These are phyloP conservation scores for Pseudogymnoascus sp. DNA, from an alignment of 2,329 filamentous ascomycete genomes.

Conservation along the genomic window DNA sequence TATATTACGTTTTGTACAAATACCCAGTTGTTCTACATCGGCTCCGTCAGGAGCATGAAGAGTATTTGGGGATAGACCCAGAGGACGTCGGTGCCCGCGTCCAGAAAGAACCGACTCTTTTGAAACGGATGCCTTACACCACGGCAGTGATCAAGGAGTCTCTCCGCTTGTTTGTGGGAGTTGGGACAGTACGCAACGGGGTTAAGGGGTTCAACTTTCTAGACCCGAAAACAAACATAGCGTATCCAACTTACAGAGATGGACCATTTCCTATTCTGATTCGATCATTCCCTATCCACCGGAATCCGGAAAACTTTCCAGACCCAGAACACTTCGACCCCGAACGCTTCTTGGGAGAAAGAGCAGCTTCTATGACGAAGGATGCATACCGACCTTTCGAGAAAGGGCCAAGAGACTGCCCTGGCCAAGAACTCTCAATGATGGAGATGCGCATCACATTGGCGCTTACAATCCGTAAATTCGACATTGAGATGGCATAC, in stretches of 20 bases:
- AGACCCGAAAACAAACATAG: not conserved
- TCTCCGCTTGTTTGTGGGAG: constrained; percentile 16
- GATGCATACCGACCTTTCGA: constrained; percentile 51
- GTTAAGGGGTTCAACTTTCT: constrained; percentile 4
- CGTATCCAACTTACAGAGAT: constrained; percentile 8
- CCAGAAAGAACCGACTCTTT: constrained; percentile 11
- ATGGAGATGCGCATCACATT: constrained; percentile 41
- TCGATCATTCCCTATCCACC: constrained; percentile 25
- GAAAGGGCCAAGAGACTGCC: constrained; percentile 47
- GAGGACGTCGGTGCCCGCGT: constrained; percentile 7
- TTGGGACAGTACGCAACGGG: constrained; percentile 13
- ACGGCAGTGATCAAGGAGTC: constrained; percentile 16
- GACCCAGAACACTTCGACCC: constrained; percentile 40
- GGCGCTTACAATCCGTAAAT: constrained; percentile 39
- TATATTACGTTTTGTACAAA: constrained; percentile 15
- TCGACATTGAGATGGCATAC: constrained; percentile 35
- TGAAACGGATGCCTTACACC: constrained; percentile 17
- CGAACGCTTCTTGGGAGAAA: constrained; percentile 37
- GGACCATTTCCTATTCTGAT: constrained; percentile 12
- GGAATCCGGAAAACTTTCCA: constrained; percentile 34
- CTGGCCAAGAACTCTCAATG: constrained; percentile 49
- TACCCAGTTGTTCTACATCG: constrained; percentile 14
- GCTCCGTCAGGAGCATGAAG: constrained; percentile 15
- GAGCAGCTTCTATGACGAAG: constrained; percentile 22
- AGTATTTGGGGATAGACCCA: constrained; percentile 10